Evolutionary conservation across 2,329 filamentous ascomycete genomes (phyloP).

Genomic region (Fusarium irregulare): DNA sequence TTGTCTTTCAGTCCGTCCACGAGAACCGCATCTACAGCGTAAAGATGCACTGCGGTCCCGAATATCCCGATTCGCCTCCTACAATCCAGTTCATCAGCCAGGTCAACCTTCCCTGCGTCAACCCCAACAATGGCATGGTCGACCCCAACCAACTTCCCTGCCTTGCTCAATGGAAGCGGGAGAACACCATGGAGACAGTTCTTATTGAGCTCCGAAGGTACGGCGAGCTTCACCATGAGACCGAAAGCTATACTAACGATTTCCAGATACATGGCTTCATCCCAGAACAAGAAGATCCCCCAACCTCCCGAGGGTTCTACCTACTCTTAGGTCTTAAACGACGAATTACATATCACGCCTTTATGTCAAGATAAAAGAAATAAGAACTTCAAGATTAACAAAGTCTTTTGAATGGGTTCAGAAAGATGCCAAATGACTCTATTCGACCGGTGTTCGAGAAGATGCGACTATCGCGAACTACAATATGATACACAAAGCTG

Average conservation of each 20-base stretch:
- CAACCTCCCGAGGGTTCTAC: slow-evolving; percentile 88
- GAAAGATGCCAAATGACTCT: slow-evolving; percentile 33
- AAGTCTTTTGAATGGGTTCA: slow-evolving; percentile 14
- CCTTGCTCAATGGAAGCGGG: slow-evolving; percentile 88
- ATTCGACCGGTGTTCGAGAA: slow-evolving; percentile 30
- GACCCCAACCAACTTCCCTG: slow-evolving; percentile 87
- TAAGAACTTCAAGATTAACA: slow-evolving; percentile 20
- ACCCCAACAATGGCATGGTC: slow-evolving; percentile 82
- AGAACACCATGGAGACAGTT: slow-evolving; percentile 95
- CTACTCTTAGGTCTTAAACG: slow-evolving; percentile 48
- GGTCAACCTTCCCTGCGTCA: slow-evolving; percentile 96
- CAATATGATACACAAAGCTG: slow-evolving; percentile 45
- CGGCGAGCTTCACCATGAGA: slow-evolving; percentile 31
- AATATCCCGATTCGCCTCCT: slow-evolving; percentile 91
- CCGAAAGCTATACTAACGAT: not conserved
- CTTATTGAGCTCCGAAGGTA: slow-evolving; percentile 86
- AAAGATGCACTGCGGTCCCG: slow-evolving; percentile 91
- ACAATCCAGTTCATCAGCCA: slow-evolving; percentile 92
- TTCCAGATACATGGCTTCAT: slow-evolving; percentile 88
- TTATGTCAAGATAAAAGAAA: slow-evolving; percentile 25
- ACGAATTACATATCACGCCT: slow-evolving; percentile 3
- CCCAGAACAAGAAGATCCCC: slow-evolving; percentile 91
- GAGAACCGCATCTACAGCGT: slow-evolving; percentile 99
- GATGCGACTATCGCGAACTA: slow-evolving; percentile 43
- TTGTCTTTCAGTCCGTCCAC: slow-evolving; percentile 77